Conservation (phyloP, 768 basidiomycete genomes). For the Mrakia frigida region DNA sequence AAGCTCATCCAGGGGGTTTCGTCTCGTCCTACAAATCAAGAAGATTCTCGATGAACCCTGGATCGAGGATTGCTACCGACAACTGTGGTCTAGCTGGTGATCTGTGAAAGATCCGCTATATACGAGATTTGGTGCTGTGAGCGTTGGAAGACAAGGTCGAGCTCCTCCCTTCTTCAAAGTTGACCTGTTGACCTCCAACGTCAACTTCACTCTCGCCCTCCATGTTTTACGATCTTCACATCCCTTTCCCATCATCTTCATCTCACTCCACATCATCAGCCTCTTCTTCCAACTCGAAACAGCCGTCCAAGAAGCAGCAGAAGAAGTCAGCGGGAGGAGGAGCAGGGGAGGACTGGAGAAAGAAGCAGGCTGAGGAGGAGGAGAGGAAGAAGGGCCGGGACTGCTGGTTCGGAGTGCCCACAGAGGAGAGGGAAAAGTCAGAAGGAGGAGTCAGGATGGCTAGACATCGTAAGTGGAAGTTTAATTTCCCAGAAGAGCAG, state of each 20-base stretch:
- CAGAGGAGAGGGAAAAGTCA: slow-evolving; percentile 81
- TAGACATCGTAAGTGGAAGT: slow-evolving; percentile 28
- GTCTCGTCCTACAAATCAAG: no score
- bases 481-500: background rate
- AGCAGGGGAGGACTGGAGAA: background rate
- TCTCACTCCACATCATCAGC: background rate
- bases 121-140: background rate
- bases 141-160: background rate
- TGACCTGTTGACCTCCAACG: background rate
- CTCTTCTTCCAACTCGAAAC: slow-evolving; percentile 8
- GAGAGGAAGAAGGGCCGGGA: background rate
- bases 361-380: slow-evolving; percentile 2
- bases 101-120: background rate
- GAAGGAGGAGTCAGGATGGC: slow-evolving; percentile 78
- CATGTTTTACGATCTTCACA: slow-evolving; percentile 32
- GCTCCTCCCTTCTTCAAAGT: background rate
- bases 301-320: slow-evolving; percentile 5
- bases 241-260: slow-evolving; percentile 24
- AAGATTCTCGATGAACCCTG: no score
- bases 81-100: no score
- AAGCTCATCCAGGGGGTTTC: no score
- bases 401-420: slow-evolving; percentile 28
- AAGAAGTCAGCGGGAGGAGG: slow-evolving; percentile 21
- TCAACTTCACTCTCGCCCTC: background rate
- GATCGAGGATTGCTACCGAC: no score